phyloP scores from a whole-genome alignment of 345 rosid genomes.

The Eucalyptus marginata region DNA sequence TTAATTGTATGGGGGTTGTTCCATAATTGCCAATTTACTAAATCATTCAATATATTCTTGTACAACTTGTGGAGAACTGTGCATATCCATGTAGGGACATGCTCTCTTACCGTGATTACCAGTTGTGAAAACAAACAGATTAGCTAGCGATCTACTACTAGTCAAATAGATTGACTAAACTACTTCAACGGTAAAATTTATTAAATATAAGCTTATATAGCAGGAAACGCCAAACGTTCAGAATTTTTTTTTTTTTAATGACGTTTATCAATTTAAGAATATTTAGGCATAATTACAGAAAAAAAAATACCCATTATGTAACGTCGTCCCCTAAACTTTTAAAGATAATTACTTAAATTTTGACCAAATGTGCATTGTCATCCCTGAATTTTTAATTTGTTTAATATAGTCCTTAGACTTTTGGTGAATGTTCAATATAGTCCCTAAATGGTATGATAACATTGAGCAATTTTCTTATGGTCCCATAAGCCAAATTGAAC shows the following conservation, averaged over 20 bases:
- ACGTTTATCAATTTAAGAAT: no score
- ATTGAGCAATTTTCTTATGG: not conserved
- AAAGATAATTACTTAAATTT: not conserved
- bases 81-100: no score
- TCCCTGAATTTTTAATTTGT: no score
- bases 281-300: not conserved
- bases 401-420: not conserved
- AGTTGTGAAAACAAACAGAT: not conserved
- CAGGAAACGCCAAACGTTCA: not conserved
- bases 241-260: no score
- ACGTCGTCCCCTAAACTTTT: not conserved
- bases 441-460: not conserved
- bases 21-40: no score
- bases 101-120: not conserved
- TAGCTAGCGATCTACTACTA: not conserved
- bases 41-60: no score
- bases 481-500: not conserved
- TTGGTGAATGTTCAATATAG: not conserved
- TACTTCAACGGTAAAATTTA: not conserved
- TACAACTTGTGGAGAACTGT: no score
- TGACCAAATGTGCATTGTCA: rapidly evolving
- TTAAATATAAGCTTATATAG: not conserved
- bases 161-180: not conserved
- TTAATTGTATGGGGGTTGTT: no score
- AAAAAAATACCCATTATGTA: not conserved